Conservation (phyloP, 2,329 filamentous ascomycete genomes). For the Didymella lethalis region DNA sequence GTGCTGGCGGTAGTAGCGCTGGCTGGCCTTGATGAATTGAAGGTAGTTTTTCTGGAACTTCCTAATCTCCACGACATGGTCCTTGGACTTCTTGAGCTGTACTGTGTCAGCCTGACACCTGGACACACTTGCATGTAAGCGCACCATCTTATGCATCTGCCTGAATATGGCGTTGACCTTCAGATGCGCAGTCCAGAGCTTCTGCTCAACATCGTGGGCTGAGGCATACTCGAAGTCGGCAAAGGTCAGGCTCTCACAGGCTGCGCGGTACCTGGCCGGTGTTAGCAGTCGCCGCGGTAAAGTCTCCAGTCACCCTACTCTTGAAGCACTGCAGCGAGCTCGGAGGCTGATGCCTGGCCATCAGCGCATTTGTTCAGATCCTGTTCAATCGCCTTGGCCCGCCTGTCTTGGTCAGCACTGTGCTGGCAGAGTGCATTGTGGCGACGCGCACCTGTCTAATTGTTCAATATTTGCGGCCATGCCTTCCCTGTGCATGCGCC, state of each 20-base stretch:
- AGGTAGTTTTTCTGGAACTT: constrained; percentile 84
- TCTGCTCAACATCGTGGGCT: constrained; percentile 69
- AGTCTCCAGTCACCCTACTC: constrained; percentile 38
- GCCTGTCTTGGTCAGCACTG: constrained; percentile 45
- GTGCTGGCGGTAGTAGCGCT: constrained; percentile 87
- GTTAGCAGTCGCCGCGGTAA: constrained; percentile 28
- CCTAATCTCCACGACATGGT: constrained; percentile 69
- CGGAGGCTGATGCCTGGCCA: constrained; percentile 58
- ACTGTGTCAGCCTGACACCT: background rate
- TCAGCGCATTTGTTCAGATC: constrained; percentile 60
- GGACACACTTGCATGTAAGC: constrained; percentile 6
- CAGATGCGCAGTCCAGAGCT: constrained; percentile 81
- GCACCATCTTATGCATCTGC: constrained; percentile 57
- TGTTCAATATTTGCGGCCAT: constrained; percentile 59
- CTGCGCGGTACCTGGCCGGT: constrained; percentile 68
- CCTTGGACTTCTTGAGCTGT: constrained; percentile 60
- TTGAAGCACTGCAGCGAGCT: constrained; percentile 55
- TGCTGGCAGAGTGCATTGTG: background rate
- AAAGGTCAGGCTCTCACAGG: constrained; percentile 76
- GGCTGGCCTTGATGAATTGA: constrained; percentile 84
- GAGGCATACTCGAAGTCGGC: constrained; percentile 73
- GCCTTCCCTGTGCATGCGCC: constrained; percentile 33
- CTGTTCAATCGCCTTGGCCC: constrained; percentile 58
- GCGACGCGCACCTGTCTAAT: constrained; percentile 59
- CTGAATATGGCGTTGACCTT: constrained; percentile 81